Base-by-base conservation (phyloP, 345 rosid genomes). In the Linum usitatissimum region DNA sequence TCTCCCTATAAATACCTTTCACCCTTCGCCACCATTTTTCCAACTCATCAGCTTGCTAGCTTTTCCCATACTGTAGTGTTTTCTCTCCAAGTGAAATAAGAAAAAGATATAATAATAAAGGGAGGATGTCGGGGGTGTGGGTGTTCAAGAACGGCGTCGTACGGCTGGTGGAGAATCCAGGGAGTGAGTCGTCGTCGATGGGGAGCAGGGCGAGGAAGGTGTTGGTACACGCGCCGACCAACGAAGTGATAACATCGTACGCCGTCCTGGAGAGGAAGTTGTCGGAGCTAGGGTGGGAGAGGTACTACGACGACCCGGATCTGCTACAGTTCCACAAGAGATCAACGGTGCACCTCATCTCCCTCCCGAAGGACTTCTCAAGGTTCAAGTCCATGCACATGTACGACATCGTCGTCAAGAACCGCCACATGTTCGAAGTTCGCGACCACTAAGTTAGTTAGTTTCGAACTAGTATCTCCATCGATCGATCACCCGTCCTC, bases 401-500 rank as follows among this genome's bases (percentile, higher is more conserved):
- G 97, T 87, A 71, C 60, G 95, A 90, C 61, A 87, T 90, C 70
- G 90, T 90, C 49, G 87, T 87, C 61, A 85, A 90, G 63, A 87
- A 84, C 63, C 87, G 85, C 10, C 80, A 81, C 72, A 28, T 76
- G 68, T 90, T 90, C 49, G 78, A 87, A 69, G 95, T 90, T 9
- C 78, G 83, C 56, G 86, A 85, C 17, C 65, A 75, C 77, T 82
- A 79, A 8, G 15, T 1, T 45, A 9, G 51, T 10, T 3, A 15
- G 3, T 15, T 10, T 45, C 51, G 8, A 23, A 23, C 28, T 23
- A 23, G 28, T 23, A 23, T 0, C 28, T 2, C 28, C 38, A 34
- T 34, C 28, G 38, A 34, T 34, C 38, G 38, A 34, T 23, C 28
- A 34, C 3, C 38, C 38, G 8, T 34, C 28, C 38, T 34, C 38